phyloP scores from a whole-genome alignment of 2,329 filamentous ascomycete genomes.

The Ophiostoma perfectum region DNA sequence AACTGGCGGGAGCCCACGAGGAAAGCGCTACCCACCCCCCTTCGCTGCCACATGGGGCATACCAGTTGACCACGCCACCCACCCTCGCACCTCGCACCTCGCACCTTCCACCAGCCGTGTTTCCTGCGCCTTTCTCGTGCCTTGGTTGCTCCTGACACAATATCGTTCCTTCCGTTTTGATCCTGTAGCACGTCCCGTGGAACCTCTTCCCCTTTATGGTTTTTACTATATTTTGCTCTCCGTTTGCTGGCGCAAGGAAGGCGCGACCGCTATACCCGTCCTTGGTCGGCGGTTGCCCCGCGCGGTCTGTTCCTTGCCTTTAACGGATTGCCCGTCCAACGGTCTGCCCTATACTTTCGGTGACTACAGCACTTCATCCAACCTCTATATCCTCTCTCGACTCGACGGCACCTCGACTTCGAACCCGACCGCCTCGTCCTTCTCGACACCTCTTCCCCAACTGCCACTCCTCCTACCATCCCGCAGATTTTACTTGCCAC shows the following conservation, averaged over 20 bases:
- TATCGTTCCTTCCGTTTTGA: constrained; percentile 18
- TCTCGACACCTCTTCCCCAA: constrained; percentile 3
- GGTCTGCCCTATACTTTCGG: constrained; percentile 3
- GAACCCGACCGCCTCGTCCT: background rate
- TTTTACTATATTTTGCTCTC: background rate
- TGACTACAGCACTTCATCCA: background rate
- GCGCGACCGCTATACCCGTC: constrained; percentile 11
- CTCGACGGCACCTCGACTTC: background rate
- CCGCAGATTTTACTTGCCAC: background rate
- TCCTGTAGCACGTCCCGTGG: constrained; percentile 21
- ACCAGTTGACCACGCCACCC: background rate
- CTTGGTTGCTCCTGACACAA: constrained; percentile 12
- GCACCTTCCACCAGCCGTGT: background rate
- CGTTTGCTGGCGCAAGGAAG: constrained; percentile 7
- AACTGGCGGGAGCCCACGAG: background rate
- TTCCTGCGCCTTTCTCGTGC: constrained; percentile 7
- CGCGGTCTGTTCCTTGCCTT: constrained; percentile 11
- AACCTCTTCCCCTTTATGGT: constrained; percentile 11
- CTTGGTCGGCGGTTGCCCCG: constrained; percentile 22
- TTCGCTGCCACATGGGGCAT: constrained; percentile 5
- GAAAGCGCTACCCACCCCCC: background rate
- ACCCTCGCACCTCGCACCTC: background rate
- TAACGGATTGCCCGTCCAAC: constrained; percentile 19
- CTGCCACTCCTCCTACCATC: background rate
- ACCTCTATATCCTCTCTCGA: background rate